These are phyloP conservation scores for Elsinoe necatrix DNA, from an alignment of 2,329 filamentous ascomycete genomes.

Conservation along the genomic window DNA sequence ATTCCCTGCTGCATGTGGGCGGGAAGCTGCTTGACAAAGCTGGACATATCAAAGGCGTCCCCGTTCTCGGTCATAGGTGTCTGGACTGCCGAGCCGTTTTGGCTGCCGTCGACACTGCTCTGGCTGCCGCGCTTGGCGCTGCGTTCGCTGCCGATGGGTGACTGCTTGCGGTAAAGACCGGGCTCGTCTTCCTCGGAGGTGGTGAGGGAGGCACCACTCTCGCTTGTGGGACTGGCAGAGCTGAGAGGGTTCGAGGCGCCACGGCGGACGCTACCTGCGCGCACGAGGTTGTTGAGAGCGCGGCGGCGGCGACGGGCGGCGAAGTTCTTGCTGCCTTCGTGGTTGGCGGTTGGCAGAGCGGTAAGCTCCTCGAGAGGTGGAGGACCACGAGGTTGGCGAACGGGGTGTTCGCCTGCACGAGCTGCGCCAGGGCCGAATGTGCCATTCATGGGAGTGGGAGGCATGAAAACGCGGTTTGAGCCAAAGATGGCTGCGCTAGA, in stretches of 20 bases:
- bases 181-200: constrained; percentile 65
- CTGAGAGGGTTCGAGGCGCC: constrained; percentile 55
- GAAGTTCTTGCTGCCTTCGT: constrained; percentile 97
- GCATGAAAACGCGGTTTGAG: constrained; percentile 45
- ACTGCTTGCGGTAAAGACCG: constrained; percentile 48
- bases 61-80: constrained; percentile 39
- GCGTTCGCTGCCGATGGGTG: constrained; percentile 32
- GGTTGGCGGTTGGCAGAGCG: constrained; percentile 80
- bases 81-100: constrained; percentile 49
- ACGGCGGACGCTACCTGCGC: constrained; percentile 79
- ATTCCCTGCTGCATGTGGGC: constrained; percentile 22
- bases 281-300: constrained; percentile 83
- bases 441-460: constrained; percentile 70
- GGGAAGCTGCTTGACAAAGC: constrained; percentile 27
- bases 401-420: constrained; percentile 87
- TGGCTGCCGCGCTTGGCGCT: constrained; percentile 31
- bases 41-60: constrained; percentile 21
- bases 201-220: constrained; percentile 61
- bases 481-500: constrained; percentile 46
- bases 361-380: constrained; percentile 86
- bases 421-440: constrained; percentile 88
- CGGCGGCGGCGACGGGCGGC: constrained; percentile 83
- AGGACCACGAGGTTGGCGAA: constrained; percentile 86
- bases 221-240: constrained; percentile 66
- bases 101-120: constrained; percentile 26